Conservation (phyloP, 352 stramenopile species). For the Globisporangium orthogonon region DNA sequence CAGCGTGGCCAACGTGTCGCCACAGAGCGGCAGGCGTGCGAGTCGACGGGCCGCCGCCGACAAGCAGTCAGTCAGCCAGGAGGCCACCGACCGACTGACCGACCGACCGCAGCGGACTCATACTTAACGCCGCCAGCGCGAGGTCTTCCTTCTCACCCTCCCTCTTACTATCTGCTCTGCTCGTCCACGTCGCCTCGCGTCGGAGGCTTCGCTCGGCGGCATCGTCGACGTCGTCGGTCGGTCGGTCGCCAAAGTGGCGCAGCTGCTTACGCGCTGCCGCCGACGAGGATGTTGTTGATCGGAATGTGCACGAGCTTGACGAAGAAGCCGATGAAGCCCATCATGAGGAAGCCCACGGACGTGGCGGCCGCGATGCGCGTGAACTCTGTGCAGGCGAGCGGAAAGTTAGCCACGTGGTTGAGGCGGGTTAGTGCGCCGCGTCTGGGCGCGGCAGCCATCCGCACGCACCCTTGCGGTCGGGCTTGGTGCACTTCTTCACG, state of each 20-base stretch:
- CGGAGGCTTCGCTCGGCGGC: background rate
- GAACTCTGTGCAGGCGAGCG: constrained; percentile 78
- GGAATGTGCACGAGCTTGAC: constrained; percentile 99
- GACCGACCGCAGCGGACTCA: background rate
- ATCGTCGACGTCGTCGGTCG: background rate
- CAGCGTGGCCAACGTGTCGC: no score
- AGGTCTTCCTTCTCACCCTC: background rate
- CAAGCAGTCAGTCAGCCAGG: no score
- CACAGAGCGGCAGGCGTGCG: background rate
- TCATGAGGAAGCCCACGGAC: constrained; percentile 97
- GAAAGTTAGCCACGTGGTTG: background rate
- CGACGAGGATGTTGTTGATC: constrained; percentile 99
- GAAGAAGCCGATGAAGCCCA: constrained; percentile 99
- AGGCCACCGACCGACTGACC: no score
- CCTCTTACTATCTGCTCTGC: background rate
- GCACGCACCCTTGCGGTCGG: constrained; percentile 93
- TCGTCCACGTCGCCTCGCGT: background rate
- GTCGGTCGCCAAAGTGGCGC: background rate
- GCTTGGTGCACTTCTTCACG: constrained; percentile 99
- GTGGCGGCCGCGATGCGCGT: constrained; percentile 92
- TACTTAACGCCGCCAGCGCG: background rate
- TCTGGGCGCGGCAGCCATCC: no score
- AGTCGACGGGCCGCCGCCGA: no score
- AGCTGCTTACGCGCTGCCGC: constrained; percentile 64
- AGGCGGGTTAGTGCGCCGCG: no score